Base-by-base conservation (phyloP, 805 yeast species). In the Candida ovalis region DNA sequence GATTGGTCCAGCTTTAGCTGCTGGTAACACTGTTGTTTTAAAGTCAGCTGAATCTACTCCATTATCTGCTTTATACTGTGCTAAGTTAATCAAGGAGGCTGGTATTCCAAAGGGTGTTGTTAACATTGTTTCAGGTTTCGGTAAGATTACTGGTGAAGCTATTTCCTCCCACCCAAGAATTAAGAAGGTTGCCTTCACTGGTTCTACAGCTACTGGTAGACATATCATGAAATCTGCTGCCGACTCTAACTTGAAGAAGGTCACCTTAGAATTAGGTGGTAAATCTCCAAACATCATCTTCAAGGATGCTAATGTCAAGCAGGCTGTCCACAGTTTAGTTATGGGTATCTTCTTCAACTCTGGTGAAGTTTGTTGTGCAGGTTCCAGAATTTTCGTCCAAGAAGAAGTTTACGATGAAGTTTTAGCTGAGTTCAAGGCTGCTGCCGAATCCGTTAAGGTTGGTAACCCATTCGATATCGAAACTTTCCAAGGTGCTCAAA, bases 321-420 rank as follows among this genome's bases (percentile, higher is more conserved):
- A 78, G 46, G 66, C 76, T 43, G 62, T 72, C 42, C 66, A 73
- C 47, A 75, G 76, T 62, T 75, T 84, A 59, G 73, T 81, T 45
- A 69, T 76, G 43, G 89, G 89, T 73, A 86, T 86, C 60, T 84
- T 84, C 74, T 80, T 76, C 73, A 85, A 85, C 71, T 83, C 89
- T 54, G 92, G 91, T 69, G 90, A 86, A 71, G 87, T 86, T 49
- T 86, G 92, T 66, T 81, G 86, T 59, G 88, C 91, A 42, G 91
- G 91, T 65, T 84, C 91, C 33, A 82, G 94, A 77, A 73, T 86
- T 49, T 84, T 79, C 63, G 77, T 86, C 52, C 91, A 86, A 69
- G 88, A 81, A 55, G 84, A 77, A 32, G 74, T 83, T 51, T 84
- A 86, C 66, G 89, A 85, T 56, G 73, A 75, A 54, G 73, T 85